Percentiles rank a stretch among this genome's conserved stretches.
Conservation (phyloP, 2,329 filamentous ascomycete genomes). For the Mollisiaceae sp. region DNA sequence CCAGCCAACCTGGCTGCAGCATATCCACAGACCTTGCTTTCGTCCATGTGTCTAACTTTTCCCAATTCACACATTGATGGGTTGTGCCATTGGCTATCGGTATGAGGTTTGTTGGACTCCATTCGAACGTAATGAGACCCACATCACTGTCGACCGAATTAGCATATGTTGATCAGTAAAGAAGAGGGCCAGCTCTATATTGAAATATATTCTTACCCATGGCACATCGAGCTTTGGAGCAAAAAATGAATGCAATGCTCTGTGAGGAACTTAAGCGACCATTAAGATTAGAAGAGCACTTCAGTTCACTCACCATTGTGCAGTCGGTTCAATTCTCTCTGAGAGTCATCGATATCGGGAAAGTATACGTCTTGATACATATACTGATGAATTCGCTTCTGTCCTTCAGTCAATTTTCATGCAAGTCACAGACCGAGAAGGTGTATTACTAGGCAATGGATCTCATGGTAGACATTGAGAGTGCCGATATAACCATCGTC, state of each 20-base stretch:
- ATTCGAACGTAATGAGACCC: conserved; percentile 1
- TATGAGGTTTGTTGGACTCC: not conserved
- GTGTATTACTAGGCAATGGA: not conserved
- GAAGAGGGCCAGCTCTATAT: too few relatives aligned
- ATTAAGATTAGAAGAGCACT: not conserved
- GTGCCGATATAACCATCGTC: not conserved
- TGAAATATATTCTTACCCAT: not conserved
- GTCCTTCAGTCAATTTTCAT: not conserved
- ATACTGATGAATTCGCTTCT: conserved; percentile 2
- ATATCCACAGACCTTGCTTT: not conserved
- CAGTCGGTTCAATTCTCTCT: not conserved
- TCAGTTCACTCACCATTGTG: not conserved
- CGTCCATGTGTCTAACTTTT: not conserved
- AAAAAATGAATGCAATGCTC: not conserved
- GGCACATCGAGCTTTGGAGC: not conserved
- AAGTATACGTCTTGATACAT: not conserved
- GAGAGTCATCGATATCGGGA: not conserved
- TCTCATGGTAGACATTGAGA: conserved; percentile 6
- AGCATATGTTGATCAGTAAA: too few relatives aligned
- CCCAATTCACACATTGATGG: not conserved
- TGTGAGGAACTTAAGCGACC: not conserved
- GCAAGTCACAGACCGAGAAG: not conserved
- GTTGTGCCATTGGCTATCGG: not conserved
- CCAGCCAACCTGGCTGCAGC: not conserved
- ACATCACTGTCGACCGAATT: not conserved